Evolutionary conservation across 129 eudicot genomes (phyloP), one percentile per base, ranked within the genome.

Genomic region (Centaurea solstitialis): DNA sequence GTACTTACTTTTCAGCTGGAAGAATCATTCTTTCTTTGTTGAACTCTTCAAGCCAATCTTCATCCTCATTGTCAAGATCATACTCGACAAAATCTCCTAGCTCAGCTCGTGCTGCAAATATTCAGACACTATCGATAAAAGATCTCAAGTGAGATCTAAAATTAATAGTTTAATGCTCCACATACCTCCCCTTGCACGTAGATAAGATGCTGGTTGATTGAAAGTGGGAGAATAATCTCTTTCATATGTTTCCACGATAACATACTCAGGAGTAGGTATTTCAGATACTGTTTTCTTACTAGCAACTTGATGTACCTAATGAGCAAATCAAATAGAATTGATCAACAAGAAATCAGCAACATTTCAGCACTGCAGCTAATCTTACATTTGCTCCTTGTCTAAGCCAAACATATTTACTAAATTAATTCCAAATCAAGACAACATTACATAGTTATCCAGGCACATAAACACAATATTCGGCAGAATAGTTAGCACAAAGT

Each of bases 41-140:
- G 75, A 88, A 86, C 59, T 90, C 97, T 65, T 87, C 76, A 82
- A 94, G 97, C 98, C 98, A 94, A 75, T 94, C 97, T 86, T 94
- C 98, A 84, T 94, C 98, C 86, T 94, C 98, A 41, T 88, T 94
- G 86, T 94, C 98, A 74, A 94, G 97, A 84, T 94, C 98, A 86
- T 92, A 92, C 90, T 94, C 98, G 35, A 94, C 88, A 77, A 94
- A 90, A 45, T 94, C 98, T 81, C 98, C 98, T 68, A 94, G 83
- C 83, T 92, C 98, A 43, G 96, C 93, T 50, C 98, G 90, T 23
- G 91, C 98, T 94, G 86, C 28, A 83, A 69, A 71, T 43, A 68
- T 47, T 53, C 22, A 18, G 66, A 75, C 76, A 75, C 13, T 66
- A 43, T 82, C 12, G 41, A 62, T 5, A 67, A 68, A 50, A 13